Evolutionary conservation across 768 basidiomycete genomes (phyloP).

Genomic region (Phylloporus sp.): DNA sequence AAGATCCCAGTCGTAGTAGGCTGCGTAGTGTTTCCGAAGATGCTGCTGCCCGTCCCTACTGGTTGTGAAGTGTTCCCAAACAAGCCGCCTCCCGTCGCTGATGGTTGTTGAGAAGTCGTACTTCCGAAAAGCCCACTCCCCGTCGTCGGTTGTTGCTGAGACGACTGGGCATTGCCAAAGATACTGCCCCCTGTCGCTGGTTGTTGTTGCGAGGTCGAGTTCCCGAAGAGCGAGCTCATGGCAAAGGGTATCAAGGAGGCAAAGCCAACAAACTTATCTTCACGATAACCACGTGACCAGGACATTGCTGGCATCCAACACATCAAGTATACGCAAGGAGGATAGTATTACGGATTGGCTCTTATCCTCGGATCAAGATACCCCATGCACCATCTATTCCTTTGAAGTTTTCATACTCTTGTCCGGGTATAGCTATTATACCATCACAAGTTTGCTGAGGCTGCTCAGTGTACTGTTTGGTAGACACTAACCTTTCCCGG

Average conservation of each 20-base stretch:
- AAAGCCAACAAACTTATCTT: too few species aligned
- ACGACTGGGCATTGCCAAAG: conserved; percentile 22
- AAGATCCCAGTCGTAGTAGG: conserved; percentile 13
- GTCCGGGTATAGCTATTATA: conserved; percentile 25
- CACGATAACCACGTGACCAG: conserved; percentile 19
- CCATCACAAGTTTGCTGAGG: too few species aligned
- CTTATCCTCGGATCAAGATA: not conserved
- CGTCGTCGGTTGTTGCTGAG: conserved; percentile 23
- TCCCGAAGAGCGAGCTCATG: conserved; percentile 18
- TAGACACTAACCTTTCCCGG: conserved; percentile 67
- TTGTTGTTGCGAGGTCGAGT: conserved; percentile 22
- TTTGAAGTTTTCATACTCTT: conserved; percentile 17
- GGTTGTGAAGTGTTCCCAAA: conserved; percentile 19
- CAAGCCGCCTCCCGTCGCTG: conserved; percentile 10
- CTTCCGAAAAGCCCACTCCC: conserved; percentile 18
- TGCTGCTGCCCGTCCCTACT: conserved; percentile 1
- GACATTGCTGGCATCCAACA: too few species aligned
- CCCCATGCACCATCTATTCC: not conserved
- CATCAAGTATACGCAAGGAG: not conserved
- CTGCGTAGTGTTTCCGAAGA: conserved; percentile 15
- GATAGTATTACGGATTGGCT: not conserved
- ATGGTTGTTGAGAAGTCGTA: conserved; percentile 14
- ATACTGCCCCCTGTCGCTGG: conserved; percentile 19
- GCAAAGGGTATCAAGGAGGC: not conserved
- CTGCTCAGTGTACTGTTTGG: too few species aligned